Evolutionary conservation across 371 early-diverging fungal species (phyloP), one percentile per base, ranked within the genome.

Genomic region (Apophysomyces elegans): DNA sequence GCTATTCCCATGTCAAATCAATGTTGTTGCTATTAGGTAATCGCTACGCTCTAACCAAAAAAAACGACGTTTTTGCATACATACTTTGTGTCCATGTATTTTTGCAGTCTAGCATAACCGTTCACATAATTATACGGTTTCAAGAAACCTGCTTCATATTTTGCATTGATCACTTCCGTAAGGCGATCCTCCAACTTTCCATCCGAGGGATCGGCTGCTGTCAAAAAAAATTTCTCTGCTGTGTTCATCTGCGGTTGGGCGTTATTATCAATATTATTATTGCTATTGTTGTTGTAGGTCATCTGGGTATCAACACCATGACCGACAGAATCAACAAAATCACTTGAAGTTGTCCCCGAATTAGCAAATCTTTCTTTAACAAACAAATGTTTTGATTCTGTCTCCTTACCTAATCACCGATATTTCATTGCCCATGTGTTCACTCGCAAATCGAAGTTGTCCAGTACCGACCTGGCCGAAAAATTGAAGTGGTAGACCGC

Each of bases 121-220:
- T 86, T 91, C 62, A 94, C 93, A 79, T 96, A 96, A 77, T 96
- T 95, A 84, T 94, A 95, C 1, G 98, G 98, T 66, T 93, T 94
- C 38, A 97, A 80, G 61, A 95, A 85, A 0, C 98, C 98, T 2
- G 96, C 96, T 62, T 96, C 94, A 67, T 91, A 95, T 76, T 97
- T 97, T 32, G 95, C 95, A 70, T 90, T 90, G 75, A 96, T 92
- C 37, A 96, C 91, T 70, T 95, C 91, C 37, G 86, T 93, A 60
- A 96, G 79, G 54, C 93, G 89, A 64, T 93, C 95, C 68, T 93
- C 92, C 11, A 86, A 75, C 32, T 91, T 86, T 8, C 92, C 93
- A 67, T 95, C 96, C 1, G 83, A 82, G 0, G 95, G 96, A 75
- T 97, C 93, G 1, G 96, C 95, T 0, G 95, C 95, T 5, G 93